Evolutionary conservation across 2,329 filamentous ascomycete genomes (phyloP).

Genomic region (Zasmidium cellare): DNA sequence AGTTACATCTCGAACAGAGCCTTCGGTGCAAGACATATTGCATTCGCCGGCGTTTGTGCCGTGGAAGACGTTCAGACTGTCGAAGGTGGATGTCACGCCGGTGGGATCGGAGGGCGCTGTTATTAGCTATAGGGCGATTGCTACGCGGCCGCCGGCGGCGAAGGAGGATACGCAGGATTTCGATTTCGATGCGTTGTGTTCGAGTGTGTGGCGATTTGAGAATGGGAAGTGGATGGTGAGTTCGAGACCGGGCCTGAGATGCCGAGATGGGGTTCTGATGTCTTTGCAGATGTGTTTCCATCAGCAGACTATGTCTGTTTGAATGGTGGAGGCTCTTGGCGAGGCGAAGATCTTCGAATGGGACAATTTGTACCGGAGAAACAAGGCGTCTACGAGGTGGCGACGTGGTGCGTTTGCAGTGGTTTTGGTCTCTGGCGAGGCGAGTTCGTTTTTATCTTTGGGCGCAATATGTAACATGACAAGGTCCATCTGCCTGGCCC

Average conservation of each 20-base stretch:
- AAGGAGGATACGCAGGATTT: slow-evolving; percentile 22
- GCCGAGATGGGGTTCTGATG: neutral
- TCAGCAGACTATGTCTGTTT: slow-evolving; percentile 29
- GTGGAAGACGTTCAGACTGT: slow-evolving; percentile 29
- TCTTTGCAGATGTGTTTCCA: slow-evolving; percentile 27
- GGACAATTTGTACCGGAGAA: too few species aligned
- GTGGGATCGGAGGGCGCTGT: slow-evolving; percentile 28
- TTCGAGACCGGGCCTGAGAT: neutral
- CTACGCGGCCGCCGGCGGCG: slow-evolving; percentile 22
- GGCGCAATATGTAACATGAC: too few species aligned
- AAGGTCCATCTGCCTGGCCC: too few species aligned
- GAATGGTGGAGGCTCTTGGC: neutral
- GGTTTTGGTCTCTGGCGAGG: too few species aligned
- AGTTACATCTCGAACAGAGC: slow-evolving; percentile 26
- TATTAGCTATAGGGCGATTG: slow-evolving; percentile 29
- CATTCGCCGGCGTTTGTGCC: slow-evolving; percentile 29
- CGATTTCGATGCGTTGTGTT: slow-evolving; percentile 32
- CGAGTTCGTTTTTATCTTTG: too few species aligned
- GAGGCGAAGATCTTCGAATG: too few species aligned
- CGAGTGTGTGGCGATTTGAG: slow-evolving; percentile 30
- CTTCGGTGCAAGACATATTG: slow-evolving; percentile 30
- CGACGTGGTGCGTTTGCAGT: too few species aligned
- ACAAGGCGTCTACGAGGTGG: too few species aligned
- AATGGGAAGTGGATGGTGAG: slow-evolving; percentile 21
- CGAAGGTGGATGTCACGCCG: slow-evolving; percentile 30